phyloP scores from a whole-genome alignment of 106 monocot species.

The Dioscorea dumetorum region DNA sequence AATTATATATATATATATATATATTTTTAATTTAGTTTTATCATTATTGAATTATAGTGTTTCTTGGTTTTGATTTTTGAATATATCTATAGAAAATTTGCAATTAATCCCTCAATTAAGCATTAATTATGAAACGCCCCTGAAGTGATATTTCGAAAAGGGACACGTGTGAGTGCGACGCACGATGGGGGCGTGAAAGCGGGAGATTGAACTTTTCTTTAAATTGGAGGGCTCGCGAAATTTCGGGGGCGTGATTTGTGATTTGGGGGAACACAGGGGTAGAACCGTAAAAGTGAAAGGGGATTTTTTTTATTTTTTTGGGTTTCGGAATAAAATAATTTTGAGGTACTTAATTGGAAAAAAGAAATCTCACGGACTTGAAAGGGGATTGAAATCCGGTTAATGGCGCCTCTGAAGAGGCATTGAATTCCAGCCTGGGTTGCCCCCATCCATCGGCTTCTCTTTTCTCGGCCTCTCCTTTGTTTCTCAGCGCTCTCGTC shows the following conservation, averaged over 20 bases:
- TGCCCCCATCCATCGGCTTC: conserved; percentile 37
- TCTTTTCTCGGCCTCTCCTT: conserved; percentile 20
- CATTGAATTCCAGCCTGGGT: conserved; percentile 50
- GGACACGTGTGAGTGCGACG: no score
- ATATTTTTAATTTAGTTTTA: no score
- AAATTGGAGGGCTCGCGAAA: background rate
- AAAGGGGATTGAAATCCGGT: conserved; percentile 33
- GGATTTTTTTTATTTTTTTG: background rate
- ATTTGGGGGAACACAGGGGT: background rate
- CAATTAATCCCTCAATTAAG: no score
- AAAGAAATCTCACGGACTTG: conserved; percentile 42
- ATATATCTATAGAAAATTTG: no score
- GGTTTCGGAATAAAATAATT: no score
- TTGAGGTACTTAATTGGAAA: no score
- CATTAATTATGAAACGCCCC: no score
- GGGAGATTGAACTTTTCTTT: background rate
- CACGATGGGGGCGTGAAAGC: background rate
- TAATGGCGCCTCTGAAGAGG: conserved; percentile 18
- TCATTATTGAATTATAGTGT: no score
- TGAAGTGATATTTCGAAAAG: no score
- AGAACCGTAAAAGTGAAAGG: background rate
- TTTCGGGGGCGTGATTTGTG: background rate
- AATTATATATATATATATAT: no score
- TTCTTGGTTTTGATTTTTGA: no score
- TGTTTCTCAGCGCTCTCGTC: no score